Base-by-base conservation (phyloP, 2,329 filamentous ascomycete genomes). In the Cryoendolithus antarcticus region DNA sequence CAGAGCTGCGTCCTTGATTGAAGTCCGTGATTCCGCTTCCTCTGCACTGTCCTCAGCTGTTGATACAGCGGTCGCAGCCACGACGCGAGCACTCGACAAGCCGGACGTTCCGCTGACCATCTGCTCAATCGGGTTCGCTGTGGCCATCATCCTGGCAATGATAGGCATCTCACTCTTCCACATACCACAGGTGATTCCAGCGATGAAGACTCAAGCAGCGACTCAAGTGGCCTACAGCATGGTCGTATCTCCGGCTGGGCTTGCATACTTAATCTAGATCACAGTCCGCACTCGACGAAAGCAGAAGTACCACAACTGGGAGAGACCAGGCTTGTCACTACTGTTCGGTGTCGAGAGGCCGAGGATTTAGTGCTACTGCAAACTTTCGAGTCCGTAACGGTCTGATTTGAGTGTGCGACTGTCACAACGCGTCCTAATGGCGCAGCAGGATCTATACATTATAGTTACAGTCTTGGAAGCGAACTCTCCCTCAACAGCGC, bases 41-140 rank as follows among this genome's bases (percentile, higher is more conserved):
- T 72, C 72, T 0, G 70, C 75, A 0, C 58, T 84, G 1, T 74
- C 71, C 38, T 75, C 73, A 0, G 70, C 79, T 0, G 56, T 84
- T 3, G 75, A 83, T 53, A 71, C 71, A 0, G 74, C 79, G 0
- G 73, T 83, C 0, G 66, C 72, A 0, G 65, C 70, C 1, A 69
- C 71, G 0, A 82, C 79, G 0, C 63, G 80, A 32, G 76, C 80
- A 0, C 58, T 86, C 1, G 80, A 84, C 53, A 70, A 74, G 37
- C 80, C 80, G 0, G 79, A 85, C 50, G 75, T 84, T 0, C 78
- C 79, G 0, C 60, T 85, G 0, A 50, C 82, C 1, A 79, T 84
- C 45, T 82, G 72, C 53, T 69, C 66, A 0, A 63, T 69, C 37
- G 80, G 80, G 46, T 80, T 83, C 38, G 59, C 64, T 0, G 55